A percentile compares a stretch with the other conserved stretches of the same genome.
Conservation (phyloP, 1,284 basidiomycete species). For the Ceratobasidium papillatum region DNA sequence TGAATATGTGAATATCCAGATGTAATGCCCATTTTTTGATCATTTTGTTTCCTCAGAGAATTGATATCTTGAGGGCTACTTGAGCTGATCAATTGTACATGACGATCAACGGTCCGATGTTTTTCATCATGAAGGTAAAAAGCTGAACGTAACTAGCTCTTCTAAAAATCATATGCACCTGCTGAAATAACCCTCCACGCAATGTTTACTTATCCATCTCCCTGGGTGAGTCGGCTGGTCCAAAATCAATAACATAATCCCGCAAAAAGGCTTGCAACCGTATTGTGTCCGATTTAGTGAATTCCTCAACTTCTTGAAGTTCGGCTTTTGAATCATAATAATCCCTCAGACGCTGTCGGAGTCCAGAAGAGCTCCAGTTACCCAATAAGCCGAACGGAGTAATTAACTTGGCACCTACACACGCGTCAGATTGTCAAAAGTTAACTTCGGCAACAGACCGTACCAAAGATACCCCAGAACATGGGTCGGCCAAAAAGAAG, state of each 20-base stretch:
- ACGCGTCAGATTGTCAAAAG: background rate
- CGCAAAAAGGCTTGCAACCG: constrained; percentile 6
- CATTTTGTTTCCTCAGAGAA: no score
- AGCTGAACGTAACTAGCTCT: no score
- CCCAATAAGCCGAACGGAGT: constrained; percentile 10
- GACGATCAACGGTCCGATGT: no score
- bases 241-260: constrained; percentile 21
- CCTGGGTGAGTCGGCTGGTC: background rate
- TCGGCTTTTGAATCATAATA: background rate
- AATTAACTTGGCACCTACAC: constrained; percentile 5
- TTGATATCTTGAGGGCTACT: no score
- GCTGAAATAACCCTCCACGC: no score
- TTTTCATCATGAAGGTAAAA: no score
- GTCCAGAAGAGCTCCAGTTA: background rate
- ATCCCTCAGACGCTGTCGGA: background rate
- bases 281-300: background rate
- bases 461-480: constrained; percentile 21
- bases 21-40: no score
- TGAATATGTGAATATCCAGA: no score
- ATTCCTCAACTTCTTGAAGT: background rate
- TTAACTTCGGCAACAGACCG: background rate
- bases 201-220: no score
- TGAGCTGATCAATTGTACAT: no score
- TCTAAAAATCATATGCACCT: no score
- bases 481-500: constrained; percentile 14